Evolutionary conservation across 768 basidiomycete species (phyloP).

Genomic region (Hypsizygus marmoreus): DNA sequence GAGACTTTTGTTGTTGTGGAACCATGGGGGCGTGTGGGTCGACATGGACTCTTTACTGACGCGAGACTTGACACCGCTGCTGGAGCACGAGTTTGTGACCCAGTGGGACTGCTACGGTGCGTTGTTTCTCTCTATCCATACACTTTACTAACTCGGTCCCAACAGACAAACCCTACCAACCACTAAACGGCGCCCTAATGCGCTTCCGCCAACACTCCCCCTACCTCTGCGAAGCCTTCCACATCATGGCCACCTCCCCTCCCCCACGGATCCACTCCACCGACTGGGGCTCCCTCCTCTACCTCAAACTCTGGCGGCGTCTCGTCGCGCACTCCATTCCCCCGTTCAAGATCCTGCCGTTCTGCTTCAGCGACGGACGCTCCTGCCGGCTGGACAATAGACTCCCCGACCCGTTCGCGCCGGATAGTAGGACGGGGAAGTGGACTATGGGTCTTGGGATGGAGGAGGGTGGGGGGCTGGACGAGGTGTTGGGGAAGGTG

Average conservation of each 20-base stretch:
- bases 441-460: conserved; percentile 72
- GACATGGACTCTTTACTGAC: conserved; percentile 97
- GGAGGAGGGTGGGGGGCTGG: conserved; percentile 64
- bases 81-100: conserved; percentile 95
- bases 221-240: conserved; percentile 96
- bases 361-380: conserved; percentile 91
- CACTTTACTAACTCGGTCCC: not conserved
- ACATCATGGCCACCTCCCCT: conserved; percentile 77
- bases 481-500: conserved; percentile 64
- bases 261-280: conserved; percentile 79
- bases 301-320: conserved; percentile 88
- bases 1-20: conserved; percentile 86
- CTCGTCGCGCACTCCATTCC: conserved; percentile 70
- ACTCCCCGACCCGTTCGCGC: conserved; percentile 86
- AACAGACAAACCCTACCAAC: conserved; percentile 48
- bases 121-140: conserved; percentile 17
- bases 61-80: conserved; percentile 79
- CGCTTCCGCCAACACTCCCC: conserved; percentile 89
- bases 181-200: conserved; percentile 94
- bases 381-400: conserved; percentile 92
- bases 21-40: conserved; percentile 91
- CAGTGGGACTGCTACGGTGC: conserved; percentile 99
- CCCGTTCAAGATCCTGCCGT: conserved; percentile 92
- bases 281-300: conserved; percentile 93
- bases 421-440: conserved; percentile 50